Evolutionary conservation across 176 grass and related monocot species (phyloP).

Genomic region (Saccharum spontaneum): DNA sequence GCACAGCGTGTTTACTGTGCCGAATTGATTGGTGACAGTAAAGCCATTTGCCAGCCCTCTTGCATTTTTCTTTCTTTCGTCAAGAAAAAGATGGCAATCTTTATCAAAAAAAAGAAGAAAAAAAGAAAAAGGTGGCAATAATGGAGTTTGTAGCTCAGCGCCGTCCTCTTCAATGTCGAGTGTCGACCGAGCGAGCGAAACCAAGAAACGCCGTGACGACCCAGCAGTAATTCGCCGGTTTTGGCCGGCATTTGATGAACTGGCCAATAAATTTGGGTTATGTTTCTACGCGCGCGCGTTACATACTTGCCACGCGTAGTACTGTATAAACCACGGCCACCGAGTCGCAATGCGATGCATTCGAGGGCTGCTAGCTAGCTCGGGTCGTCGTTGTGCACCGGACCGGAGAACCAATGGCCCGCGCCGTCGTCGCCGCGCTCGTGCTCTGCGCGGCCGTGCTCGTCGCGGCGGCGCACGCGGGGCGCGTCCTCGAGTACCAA

Average conservation of each 20-base stretch:
- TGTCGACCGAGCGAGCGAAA: not conserved
- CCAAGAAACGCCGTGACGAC: not conserved
- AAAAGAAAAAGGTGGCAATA: too few species aligned
- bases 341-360: not conserved
- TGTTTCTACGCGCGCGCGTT: not conserved
- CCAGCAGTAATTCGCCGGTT: not conserved
- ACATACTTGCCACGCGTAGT: not conserved
- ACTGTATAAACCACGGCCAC: not conserved
- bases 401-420: conserved; percentile 6
- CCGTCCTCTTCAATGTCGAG: not conserved
- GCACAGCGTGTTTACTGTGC: not conserved
- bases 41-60: not conserved
- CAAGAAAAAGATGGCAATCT: not conserved
- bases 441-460: conserved; percentile 32
- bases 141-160: not conserved
- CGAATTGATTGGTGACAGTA: not conserved
- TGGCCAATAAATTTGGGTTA: not conserved
- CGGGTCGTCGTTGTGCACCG: not conserved
- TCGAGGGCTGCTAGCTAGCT: not conserved
- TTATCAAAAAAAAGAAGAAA: too few species aligned
- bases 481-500: not conserved
- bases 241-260: not conserved
- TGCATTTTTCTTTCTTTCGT: not conserved
- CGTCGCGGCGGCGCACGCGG: not conserved
- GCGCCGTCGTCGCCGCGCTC: not conserved